These are phyloP conservation scores for Sphagnum tenellum DNA, from an alignment of 225 moss, liverwort and hornwort genomes.

Conservation along the genomic window DNA sequence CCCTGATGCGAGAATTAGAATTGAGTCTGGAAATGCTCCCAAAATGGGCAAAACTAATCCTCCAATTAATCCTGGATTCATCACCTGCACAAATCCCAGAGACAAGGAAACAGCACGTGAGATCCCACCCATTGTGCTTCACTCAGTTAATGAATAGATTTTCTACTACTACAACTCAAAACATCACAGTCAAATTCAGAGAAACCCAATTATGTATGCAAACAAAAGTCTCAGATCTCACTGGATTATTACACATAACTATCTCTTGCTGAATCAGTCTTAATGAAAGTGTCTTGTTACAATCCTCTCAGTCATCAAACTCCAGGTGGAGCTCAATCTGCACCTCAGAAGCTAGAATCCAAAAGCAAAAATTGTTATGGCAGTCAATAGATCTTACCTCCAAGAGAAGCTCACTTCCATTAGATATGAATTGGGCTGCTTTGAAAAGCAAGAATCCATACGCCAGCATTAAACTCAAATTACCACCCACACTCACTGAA, in stretches of 20 bases:
- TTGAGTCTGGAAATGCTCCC: constrained; percentile 84
- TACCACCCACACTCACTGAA: constrained; percentile 76
- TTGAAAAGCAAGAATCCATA: constrained; percentile 74
- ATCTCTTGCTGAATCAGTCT: background rate
- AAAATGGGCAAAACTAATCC: constrained; percentile 74
- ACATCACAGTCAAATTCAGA: background rate
- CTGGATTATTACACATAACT: background rate
- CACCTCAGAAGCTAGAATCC: too few relatives aligned
- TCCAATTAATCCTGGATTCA: constrained; percentile 84
- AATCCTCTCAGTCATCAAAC: too few relatives aligned
- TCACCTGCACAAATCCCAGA: constrained; percentile 41
- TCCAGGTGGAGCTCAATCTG: too few relatives aligned
- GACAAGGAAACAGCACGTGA: background rate
- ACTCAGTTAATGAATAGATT: background rate
- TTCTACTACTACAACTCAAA: background rate
- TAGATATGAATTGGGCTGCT: constrained; percentile 82
- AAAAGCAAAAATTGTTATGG: too few relatives aligned
- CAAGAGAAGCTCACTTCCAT: constrained; percentile 88
- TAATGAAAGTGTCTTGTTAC: too few relatives aligned
- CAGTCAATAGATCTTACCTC: constrained; percentile 34
- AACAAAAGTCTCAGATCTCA: background rate
- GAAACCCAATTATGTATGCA: background rate
- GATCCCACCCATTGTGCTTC: too few relatives aligned
- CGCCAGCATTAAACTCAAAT: constrained; percentile 55
- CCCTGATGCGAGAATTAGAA: constrained; percentile 76